phyloP scores from a whole-genome alignment of 1,284 basidiomycete genomes.

The Cutaneotrichosporon sp. region DNA sequence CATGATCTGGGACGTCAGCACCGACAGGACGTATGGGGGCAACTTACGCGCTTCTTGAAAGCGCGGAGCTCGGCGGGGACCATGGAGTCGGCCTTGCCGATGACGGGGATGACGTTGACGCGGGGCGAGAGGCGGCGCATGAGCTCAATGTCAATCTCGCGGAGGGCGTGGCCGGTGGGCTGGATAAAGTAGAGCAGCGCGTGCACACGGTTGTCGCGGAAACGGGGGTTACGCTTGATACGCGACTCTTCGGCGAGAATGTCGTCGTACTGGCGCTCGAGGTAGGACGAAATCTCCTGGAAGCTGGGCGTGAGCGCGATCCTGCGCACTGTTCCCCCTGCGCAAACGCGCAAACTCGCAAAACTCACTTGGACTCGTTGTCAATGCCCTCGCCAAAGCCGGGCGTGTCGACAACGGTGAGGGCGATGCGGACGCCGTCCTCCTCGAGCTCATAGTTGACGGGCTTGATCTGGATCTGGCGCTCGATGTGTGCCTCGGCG shows the following conservation, averaged over 20 bases:
- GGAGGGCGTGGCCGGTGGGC: conserved; percentile 81
- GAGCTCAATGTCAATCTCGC: conserved; percentile 98
- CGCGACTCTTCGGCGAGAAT: conserved; percentile 97
- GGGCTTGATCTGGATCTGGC: conserved; percentile 93
- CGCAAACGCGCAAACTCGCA: too few relatives aligned
- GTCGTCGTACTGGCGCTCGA: conserved; percentile 99
- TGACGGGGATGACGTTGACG: conserved; percentile 98
- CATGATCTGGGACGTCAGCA: conserved; percentile 69
- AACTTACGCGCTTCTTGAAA: conserved; percentile 89
- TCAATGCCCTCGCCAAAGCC: conserved; percentile 99
- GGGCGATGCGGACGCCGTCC: conserved; percentile 93
- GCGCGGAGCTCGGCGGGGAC: conserved; percentile 84
- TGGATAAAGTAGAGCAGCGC: conserved; percentile 98
- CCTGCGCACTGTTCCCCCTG: neutral
- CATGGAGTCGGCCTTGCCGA: conserved; percentile 94
- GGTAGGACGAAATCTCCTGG: conserved; percentile 92
- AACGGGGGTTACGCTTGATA: conserved; percentile 99
- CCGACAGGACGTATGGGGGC: neutral
- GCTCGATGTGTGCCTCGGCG: conserved; percentile 87
- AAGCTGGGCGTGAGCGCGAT: conserved; percentile 57
- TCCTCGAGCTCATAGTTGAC: conserved; percentile 96
- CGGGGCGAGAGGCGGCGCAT: conserved; percentile 94
- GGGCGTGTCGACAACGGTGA: conserved; percentile 98
- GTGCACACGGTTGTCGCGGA: conserved; percentile 95
- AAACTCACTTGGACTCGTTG: conserved; percentile 94